Conservation (phyloP, 805 yeast species). For the Teunomyces stri region DNA sequence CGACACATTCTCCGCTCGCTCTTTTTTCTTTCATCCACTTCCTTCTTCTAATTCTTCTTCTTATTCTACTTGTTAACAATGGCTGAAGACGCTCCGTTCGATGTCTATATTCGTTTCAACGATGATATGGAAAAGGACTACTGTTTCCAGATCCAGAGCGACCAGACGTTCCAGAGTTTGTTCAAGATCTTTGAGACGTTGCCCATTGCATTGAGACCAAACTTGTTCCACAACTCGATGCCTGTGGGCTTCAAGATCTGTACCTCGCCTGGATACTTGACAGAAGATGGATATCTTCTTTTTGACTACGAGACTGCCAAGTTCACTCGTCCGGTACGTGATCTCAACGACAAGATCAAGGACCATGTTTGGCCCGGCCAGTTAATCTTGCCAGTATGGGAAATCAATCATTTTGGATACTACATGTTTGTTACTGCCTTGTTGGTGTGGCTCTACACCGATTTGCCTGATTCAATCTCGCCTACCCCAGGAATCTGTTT, state of each 20-base stretch:
- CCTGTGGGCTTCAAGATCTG: conserved; percentile 68
- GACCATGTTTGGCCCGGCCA: conserved; percentile 88
- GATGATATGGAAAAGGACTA: conserved; percentile 85
- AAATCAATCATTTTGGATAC: conserved; percentile 42
- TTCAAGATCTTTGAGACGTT: conserved; percentile 59
- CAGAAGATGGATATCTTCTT: conserved; percentile 78
- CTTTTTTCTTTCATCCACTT: neutral
- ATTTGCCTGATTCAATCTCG: conserved; percentile 81
- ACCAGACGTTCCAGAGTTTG: conserved; percentile 59
- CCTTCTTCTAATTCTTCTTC: neutral
- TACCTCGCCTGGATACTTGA: conserved; percentile 73
- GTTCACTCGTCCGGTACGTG: conserved; percentile 45
- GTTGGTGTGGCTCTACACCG: conserved; percentile 82
- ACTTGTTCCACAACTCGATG: conserved; percentile 60
- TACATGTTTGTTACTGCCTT: conserved; percentile 41
- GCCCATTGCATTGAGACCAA: conserved; percentile 78
- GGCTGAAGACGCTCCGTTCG: conserved; percentile 28
- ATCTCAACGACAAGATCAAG: conserved; percentile 47
- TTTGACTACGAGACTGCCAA: conserved; percentile 60
- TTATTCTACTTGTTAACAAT: conserved; percentile 3
- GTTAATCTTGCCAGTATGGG: conserved; percentile 75
- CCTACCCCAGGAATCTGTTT: conserved; percentile 92
- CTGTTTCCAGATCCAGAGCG: conserved; percentile 70
- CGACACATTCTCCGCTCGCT: neutral
- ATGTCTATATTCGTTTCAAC: conserved; percentile 75